A percentile compares a stretch with the other conserved stretches of the same genome.
Evolutionary conservation across 164 flowering plant genomes (phyloP).

Genomic region (Sedum album): DNA sequence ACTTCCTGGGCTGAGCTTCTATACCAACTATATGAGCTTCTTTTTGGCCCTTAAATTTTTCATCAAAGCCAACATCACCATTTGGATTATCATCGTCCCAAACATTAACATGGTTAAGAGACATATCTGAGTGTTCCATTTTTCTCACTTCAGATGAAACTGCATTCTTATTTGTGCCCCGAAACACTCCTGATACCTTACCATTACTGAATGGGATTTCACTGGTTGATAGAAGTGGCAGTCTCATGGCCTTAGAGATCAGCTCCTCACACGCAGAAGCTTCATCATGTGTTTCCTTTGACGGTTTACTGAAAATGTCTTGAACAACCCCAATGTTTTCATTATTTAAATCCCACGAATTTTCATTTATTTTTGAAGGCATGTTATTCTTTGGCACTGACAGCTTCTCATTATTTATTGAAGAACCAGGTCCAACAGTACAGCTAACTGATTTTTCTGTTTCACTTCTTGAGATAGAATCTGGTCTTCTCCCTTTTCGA

Average conservation of each 20-base stretch:
- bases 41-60: not conserved
- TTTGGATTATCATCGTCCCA: too few relatives aligned
- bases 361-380: not conserved
- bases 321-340: slow-evolving; percentile 15
- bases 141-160: slow-evolving; percentile 7
- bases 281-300: slow-evolving; percentile 28
- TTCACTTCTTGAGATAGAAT: slow-evolving; percentile 1
- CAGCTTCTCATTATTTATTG: slow-evolving; percentile 15
- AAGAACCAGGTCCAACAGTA: slow-evolving; percentile 11
- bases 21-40: not conserved
- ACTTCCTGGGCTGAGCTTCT: too few relatives aligned
- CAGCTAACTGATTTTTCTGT: slow-evolving; percentile 11
- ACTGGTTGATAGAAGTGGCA: slow-evolving; percentile 9
- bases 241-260: too few relatives aligned
- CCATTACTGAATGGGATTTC: slow-evolving; percentile 19
- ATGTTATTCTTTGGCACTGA: not conserved
- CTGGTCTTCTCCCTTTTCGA: slow-evolving; percentile 10
- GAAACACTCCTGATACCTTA: too few relatives aligned
- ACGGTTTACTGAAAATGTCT: slow-evolving; percentile 11
- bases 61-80: too few relatives aligned
- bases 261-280: slow-evolving; percentile 10
- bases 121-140: not conserved
- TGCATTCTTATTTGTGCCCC: slow-evolving; percentile 9
- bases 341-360: not conserved
- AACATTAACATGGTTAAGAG: not conserved